Percentiles rank a stretch among this genome's conserved stretches.
These are phyloP conservation scores for Golubevia pallescens DNA, from an alignment of 1,284 basidiomycete genomes.

Conservation along the genomic window DNA sequence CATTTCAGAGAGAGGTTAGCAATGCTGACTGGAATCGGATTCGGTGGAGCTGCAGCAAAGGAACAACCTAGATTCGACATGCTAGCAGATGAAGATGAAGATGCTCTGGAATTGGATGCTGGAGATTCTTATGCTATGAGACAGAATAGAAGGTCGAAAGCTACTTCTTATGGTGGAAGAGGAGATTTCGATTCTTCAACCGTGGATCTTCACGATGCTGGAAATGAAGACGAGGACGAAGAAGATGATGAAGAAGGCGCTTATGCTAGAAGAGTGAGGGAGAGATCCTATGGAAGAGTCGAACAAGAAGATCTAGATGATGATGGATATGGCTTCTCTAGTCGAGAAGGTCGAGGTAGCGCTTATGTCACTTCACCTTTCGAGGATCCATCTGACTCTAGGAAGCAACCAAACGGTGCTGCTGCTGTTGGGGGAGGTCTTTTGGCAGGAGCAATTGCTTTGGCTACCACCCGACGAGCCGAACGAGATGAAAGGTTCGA, in stretches of 20 bases:
- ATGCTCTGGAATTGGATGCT: slow-evolving; percentile 3
- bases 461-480: no score
- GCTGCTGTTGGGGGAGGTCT: neutral
- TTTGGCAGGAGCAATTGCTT: neutral
- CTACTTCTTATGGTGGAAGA: no score
- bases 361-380: slow-evolving; percentile 35
- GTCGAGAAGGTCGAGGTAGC: slow-evolving; percentile 18
- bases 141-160: neutral
- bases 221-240: slow-evolving; percentile 19
- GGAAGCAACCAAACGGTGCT: neutral
- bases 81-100: slow-evolving; percentile 50
- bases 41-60: slow-evolving; percentile 11
- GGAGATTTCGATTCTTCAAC: no score
- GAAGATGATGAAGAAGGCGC: neutral
- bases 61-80: slow-evolving; percentile 46
- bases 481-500: slow-evolving; percentile 4
- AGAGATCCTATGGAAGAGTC: slow-evolving; percentile 21
- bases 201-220: slow-evolving; percentile 7
- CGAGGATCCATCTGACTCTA: slow-evolving; percentile 20
- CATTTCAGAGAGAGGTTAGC: slow-evolving; percentile 42
- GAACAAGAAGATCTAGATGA: slow-evolving; percentile 4
- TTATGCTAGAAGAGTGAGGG: slow-evolving; percentile 6
- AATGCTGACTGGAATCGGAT: slow-evolving; percentile 35
- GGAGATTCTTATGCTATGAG: neutral
- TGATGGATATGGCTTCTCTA: slow-evolving; percentile 22